phyloP scores from a whole-genome alignment of 345 rosid species.

The Cardamine chenopodiifolia region DNA sequence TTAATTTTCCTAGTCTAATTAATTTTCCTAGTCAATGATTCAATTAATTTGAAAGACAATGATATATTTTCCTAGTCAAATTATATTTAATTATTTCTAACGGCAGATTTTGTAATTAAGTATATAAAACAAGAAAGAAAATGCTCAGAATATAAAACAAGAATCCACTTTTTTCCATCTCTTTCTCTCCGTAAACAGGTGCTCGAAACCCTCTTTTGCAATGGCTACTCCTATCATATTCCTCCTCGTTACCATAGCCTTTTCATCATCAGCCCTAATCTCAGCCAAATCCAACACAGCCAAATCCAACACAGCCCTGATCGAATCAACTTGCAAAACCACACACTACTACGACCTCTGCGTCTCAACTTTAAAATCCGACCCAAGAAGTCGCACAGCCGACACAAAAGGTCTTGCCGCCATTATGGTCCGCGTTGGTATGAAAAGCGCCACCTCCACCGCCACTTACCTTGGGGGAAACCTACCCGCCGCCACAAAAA shows the following conservation, averaged over 20 bases:
- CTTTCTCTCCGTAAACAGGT: conserved; percentile 11
- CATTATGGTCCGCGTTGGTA: conserved; percentile 59
- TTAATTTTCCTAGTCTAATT: too few species aligned
- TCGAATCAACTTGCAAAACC: conserved; percentile 65
- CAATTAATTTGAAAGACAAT: conserved; percentile 28
- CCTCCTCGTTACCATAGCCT: conserved; percentile 33
- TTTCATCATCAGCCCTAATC: conserved; percentile 14
- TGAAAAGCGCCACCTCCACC: conserved; percentile 68
- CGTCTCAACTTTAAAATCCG: conserved; percentile 68
- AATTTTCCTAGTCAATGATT: too few species aligned
- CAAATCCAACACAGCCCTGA: conserved; percentile 45
- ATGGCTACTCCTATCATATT: conserved; percentile 34
- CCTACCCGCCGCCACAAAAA: conserved; percentile 32
- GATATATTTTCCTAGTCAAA: conserved; percentile 53
- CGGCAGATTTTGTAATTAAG: too few species aligned
- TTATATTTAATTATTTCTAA: not conserved
- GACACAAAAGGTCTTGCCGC: conserved; percentile 72
- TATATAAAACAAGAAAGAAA: conserved; percentile 5
- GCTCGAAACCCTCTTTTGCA: conserved; percentile 11
- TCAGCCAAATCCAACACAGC: conserved; percentile 35
- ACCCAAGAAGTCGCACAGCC: conserved; percentile 54
- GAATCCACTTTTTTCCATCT: conserved; percentile 14
- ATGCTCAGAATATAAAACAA: conserved; percentile 22
- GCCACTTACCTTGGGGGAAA: conserved; percentile 61
- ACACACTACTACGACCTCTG: conserved; percentile 78